These are phyloP conservation scores for Aspergillus pseudonomiae DNA, from an alignment of 2,329 filamentous ascomycete genomes.

Conservation along the genomic window DNA sequence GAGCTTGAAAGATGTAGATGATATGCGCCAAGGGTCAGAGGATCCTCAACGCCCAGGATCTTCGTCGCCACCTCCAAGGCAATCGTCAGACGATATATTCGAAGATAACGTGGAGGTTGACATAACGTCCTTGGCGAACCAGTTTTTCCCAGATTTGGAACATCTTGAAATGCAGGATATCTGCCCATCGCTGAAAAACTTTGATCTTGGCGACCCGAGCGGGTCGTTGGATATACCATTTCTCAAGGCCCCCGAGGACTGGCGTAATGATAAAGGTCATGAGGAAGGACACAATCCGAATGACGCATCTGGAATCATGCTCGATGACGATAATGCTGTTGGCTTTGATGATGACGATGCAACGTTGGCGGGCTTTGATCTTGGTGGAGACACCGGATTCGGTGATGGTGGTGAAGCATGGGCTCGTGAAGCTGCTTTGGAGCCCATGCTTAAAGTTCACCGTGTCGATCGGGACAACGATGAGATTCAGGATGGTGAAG, in stretches of 20 bases:
- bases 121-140: conserved; percentile 70
- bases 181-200: conserved; percentile 91
- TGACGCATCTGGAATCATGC: conserved; percentile 77
- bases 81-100: conserved; percentile 38
- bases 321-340: conserved; percentile 81
- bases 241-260: conserved; percentile 84
- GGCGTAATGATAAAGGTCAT: conserved; percentile 68
- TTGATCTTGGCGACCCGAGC: conserved; percentile 85
- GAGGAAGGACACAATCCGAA: conserved; percentile 57
- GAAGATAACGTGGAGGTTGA: conserved; percentile 74
- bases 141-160: conserved; percentile 83
- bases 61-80: conserved; percentile 29
- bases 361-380: conserved; percentile 69
- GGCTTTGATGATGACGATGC: conserved; percentile 82
- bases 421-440: conserved; percentile 85
- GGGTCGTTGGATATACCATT: conserved; percentile 89
- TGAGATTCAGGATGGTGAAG: conserved; percentile 55
- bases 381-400: conserved; percentile 75
- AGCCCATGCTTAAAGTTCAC: conserved; percentile 82
- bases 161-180: conserved; percentile 84
- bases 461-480: conserved; percentile 53
- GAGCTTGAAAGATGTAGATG: conserved; percentile 42
- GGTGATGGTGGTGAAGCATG: conserved; percentile 95
- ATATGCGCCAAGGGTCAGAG: conserved; percentile 45
- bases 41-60: conserved; percentile 47